Conservation (phyloP, 1,139 yeast genomes). For the Blastobotrys persicus region DNA sequence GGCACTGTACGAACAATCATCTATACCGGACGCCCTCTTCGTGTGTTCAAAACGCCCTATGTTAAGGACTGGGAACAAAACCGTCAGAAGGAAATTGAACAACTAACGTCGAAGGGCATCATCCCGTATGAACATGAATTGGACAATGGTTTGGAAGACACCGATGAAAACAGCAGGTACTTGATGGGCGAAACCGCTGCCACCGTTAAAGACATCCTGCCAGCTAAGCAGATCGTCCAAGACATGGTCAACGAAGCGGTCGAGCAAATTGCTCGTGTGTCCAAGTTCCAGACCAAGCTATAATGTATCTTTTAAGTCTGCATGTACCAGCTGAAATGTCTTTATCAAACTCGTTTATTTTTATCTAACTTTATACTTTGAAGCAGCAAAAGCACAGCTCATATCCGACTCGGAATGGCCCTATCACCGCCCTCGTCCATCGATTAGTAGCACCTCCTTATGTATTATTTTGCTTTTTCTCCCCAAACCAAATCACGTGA, state of each 20-base stretch:
- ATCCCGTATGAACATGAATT: slow-evolving; percentile 27
- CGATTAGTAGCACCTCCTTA: no score
- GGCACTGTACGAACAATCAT: slow-evolving; percentile 30
- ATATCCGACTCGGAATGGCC: no score
- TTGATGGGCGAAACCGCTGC: slow-evolving; percentile 34
- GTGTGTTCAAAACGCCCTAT: slow-evolving; percentile 27
- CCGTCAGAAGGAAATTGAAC: slow-evolving; percentile 25
- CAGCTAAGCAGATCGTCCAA: slow-evolving; percentile 30
- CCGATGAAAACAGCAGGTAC: slow-evolving; percentile 21
- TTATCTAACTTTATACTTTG: no score
- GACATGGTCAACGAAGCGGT: slow-evolving; percentile 31
- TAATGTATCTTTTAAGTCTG: no score
- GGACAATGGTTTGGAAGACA: slow-evolving; percentile 22
- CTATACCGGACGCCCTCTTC: slow-evolving; percentile 32
- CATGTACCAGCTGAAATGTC: no score
- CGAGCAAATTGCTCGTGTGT: slow-evolving; percentile 10
- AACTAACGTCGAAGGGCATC: slow-evolving; percentile 27
- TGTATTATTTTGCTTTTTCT: no score
- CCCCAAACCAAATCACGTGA: no score
- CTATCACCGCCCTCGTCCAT: no score
- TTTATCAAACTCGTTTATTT: no score
- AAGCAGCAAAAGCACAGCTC: no score
- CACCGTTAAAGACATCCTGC: slow-evolving; percentile 26
- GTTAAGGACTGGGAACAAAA: slow-evolving; percentile 30
- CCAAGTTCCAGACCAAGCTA: slow-evolving; percentile 13